Conservation (phyloP, 1,139 yeast genomes). For the Taphrina populina region DNA sequence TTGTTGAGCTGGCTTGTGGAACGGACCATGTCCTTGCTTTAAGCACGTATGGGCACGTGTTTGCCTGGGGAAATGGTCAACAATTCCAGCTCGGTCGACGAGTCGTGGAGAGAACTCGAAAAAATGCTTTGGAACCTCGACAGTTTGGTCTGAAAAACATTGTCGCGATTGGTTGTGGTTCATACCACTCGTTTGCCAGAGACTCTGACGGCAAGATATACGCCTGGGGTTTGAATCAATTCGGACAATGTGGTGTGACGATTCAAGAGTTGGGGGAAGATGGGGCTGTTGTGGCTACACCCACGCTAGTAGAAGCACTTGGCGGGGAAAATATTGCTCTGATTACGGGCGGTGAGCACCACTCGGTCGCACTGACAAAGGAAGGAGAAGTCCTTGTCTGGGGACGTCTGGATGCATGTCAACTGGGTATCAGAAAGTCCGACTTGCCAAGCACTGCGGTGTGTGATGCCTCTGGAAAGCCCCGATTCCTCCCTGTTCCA, state of each 20-base stretch:
- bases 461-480: conserved; percentile 73
- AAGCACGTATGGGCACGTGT: conserved; percentile 80
- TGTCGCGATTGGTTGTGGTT: conserved; percentile 84
- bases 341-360: conserved; percentile 93
- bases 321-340: conserved; percentile 57
- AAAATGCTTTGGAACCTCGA: conserved; percentile 69
- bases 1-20: conserved; percentile 87
- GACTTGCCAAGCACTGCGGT: conserved; percentile 67
- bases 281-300: conserved; percentile 71
- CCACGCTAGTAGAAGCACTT: conserved; percentile 66
- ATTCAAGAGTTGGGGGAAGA: conserved; percentile 60
- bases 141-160: conserved; percentile 68
- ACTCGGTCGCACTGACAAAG: conserved; percentile 69
- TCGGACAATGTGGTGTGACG: conserved; percentile 90
- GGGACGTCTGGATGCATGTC: conserved; percentile 93
- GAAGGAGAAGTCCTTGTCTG: conserved; percentile 75
- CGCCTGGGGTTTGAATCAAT: conserved; percentile 95
- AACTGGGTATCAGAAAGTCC: conserved; percentile 73
- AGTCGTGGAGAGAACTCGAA: conserved; percentile 71
- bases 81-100: conserved; percentile 87
- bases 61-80: conserved; percentile 97
- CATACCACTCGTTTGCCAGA: conserved; percentile 92
- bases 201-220: conserved; percentile 67
- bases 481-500: conserved; percentile 85
- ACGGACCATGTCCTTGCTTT: conserved; percentile 87